Conservation (phyloP, 495 filamentous ascomycete genomes). For the Penicillium subrubescens region DNA sequence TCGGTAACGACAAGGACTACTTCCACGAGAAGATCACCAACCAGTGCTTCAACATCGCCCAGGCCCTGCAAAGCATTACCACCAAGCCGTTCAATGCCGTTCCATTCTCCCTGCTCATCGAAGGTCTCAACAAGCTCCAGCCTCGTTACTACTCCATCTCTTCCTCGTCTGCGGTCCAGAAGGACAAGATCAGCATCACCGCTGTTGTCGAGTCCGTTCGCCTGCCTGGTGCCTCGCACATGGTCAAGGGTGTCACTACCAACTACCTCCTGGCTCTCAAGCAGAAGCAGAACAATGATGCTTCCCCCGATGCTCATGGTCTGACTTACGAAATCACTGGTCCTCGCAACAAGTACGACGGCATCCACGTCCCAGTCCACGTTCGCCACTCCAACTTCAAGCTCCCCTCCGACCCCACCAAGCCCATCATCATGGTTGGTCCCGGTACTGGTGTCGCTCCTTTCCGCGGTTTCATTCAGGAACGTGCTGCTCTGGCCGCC, state of each 20-base stretch:
- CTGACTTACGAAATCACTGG: constrained; percentile 87
- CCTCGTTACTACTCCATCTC: constrained; percentile 99
- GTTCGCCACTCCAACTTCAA: constrained; percentile 99
- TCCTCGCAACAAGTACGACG: constrained; percentile 95
- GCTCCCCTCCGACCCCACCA: constrained; percentile 90
- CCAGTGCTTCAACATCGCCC: constrained; percentile 86
- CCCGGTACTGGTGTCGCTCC: constrained; percentile 97
- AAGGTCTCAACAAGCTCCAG: constrained; percentile 91
- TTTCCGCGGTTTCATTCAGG: constrained; percentile 93
- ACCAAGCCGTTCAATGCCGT: constrained; percentile 76
- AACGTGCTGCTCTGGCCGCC: constrained; percentile 78
- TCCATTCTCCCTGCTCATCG: constrained; percentile 93
- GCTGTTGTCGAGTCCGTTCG: constrained; percentile 86
- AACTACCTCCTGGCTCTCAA: constrained; percentile 97
- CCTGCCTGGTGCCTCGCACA: constrained; percentile 74
- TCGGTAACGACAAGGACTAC: constrained; percentile 93
- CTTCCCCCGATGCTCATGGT: constrained; percentile 81
- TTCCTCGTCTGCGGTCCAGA: constrained; percentile 91
- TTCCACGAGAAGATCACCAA: constrained; percentile 86
- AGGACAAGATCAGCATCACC: constrained; percentile 90
- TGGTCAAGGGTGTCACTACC: constrained; percentile 92
- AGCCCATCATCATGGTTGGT: constrained; percentile 93
- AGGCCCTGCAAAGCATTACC: constrained; percentile 76
- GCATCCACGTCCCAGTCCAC: constrained; percentile 93
- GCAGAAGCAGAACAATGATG: constrained; percentile 93